Base-by-base conservation (phyloP, 257 asterid species). In the Nicotiana noctiflora region DNA sequence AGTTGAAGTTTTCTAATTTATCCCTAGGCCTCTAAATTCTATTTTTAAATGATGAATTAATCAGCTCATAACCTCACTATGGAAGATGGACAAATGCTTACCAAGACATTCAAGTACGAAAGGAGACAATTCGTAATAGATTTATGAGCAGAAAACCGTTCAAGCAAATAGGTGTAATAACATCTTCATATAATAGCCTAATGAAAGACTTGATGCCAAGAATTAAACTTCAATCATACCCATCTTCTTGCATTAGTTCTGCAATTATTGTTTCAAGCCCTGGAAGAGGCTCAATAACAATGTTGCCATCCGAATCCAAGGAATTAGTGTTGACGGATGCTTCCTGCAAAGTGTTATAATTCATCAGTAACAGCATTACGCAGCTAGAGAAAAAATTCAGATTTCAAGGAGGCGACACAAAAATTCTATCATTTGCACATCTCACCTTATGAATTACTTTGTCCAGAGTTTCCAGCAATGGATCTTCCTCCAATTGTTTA, bases 401-500 rank as follows among this genome's bases (percentile, higher is more conserved):
- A 59, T 49, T 23, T 49, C 15, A 0, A 23, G 44, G 12, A 8
- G 44, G 32, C 49, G 40, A 86, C 49, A 18, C 21, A 15, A 10
- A 14, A 59, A 75, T 32, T 12, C 40, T 31, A 6, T 18, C 11
- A 5, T 21, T 19, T 57, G 56, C 46, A 61, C 32, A 44, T 18
- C 86, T 63, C 79, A 93, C 99, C 98, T 92, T 97, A 80, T 97
- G 97, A 81, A 95, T 95, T 78, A 91, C 99, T 88, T 91, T 91
- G 88, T 93, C 99, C 83, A 95, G 83, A 31, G 99, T 95, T 88
- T 93, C 98, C 46, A 93, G 80, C 61, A 93, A 89, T 53, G 99
- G 99, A 85, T 95, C 99, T 88, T 93, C 98, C 87, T 92, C 97
- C 81, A 95, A 83, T 84, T 95, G 99, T 83, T 91, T 95, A 82